Conservation (phyloP, 805 yeast genomes). For the Wickerhamiella kurtzmanii region DNA sequence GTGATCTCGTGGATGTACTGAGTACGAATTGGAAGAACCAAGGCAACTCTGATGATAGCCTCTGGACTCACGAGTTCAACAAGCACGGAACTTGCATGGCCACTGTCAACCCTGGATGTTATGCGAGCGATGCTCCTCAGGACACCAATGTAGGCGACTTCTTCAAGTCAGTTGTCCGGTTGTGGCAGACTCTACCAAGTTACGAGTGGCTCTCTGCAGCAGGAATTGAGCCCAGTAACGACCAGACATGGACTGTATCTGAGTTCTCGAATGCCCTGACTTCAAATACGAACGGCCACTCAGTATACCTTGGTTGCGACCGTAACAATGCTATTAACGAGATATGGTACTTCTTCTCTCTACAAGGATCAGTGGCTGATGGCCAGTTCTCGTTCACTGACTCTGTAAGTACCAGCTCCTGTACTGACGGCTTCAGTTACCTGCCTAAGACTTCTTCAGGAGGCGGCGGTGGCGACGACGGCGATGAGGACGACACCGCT, state of each 20-base stretch:
- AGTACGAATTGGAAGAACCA: constrained; percentile 55
- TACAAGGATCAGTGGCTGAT: constrained; percentile 56
- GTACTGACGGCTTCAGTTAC: constrained; percentile 64
- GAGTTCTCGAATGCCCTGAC: constrained; percentile 26
- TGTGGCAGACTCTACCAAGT: constrained; percentile 51
- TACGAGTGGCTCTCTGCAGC: constrained; percentile 49
- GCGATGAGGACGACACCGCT: constrained; percentile 24
- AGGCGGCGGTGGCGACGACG: constrained; percentile 21
- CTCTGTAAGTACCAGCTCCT: constrained; percentile 35
- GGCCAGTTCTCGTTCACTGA: constrained; percentile 58
- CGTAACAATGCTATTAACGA: constrained; percentile 39
- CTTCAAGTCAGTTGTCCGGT: constrained; percentile 43
- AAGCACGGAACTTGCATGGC: constrained; percentile 90
- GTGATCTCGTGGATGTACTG: constrained; percentile 46
- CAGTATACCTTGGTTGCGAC: constrained; percentile 48
- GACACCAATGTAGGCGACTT: constrained; percentile 50
- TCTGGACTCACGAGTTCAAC: constrained; percentile 89
- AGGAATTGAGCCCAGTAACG: constrained; percentile 56
- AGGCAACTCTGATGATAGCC: constrained; percentile 48
- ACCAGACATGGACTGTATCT: constrained; percentile 41
- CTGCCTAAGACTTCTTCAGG: constrained; percentile 46
- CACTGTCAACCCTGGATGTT: constrained; percentile 64
- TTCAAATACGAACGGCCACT: constrained; percentile 33
- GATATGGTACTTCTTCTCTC: constrained; percentile 69
- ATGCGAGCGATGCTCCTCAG: constrained; percentile 24